Base-by-base conservation (phyloP, 2,329 filamentous ascomycete genomes). In the Pseudodiploospora longispora region DNA sequence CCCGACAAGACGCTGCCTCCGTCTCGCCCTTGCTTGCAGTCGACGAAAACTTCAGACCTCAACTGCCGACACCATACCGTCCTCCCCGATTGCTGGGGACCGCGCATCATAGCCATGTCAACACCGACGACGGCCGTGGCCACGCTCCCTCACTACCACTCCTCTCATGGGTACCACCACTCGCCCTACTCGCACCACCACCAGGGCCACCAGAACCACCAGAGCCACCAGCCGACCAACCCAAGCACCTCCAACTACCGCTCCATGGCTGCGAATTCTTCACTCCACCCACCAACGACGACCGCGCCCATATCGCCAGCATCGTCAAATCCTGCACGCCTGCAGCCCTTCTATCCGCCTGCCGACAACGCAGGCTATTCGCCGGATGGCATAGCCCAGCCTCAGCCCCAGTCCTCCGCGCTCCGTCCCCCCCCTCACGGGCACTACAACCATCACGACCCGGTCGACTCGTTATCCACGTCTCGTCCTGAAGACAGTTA, bases 121-220 rank as follows among this genome's bases (percentile, higher is more conserved):
- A 89, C 85, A 55, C 85, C 86, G 55, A 87, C 85, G 50, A 85
- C 82, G 59, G 83, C 82, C 58, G 85, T 83, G 63, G 82, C 82
- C 59, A 84, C 82, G 54, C 73, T 87, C 60, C 81, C 82, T 61
- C 78, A 77, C 58, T 81, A 83, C 65, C 78, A 81, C 65, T 75
- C 76, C 50, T 75, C 76, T 59, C 80, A 80, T 68, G 80, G 82
- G 70, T 82, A 82, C 59, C 74, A 79, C 59, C 77, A 80, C 57
- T 60, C 74, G 38, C 73, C 70, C 49, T 65, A 72, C 52, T 63
- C 70, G 48, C 58, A 75, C 70, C 57, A 61, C 43, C 59, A 59
- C 38, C 59, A 57, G 47, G 46, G 51, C 39, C 59, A 61, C 43
- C 56, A 59, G 43, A 42, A 36, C 41, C 9, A 43, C 42, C 51